Percentiles rank a stretch among this genome's conserved stretches.
These are phyloP conservation scores for Rhodamnia argentea DNA, from an alignment of 345 rosid genomes.

Conservation along the genomic window DNA sequence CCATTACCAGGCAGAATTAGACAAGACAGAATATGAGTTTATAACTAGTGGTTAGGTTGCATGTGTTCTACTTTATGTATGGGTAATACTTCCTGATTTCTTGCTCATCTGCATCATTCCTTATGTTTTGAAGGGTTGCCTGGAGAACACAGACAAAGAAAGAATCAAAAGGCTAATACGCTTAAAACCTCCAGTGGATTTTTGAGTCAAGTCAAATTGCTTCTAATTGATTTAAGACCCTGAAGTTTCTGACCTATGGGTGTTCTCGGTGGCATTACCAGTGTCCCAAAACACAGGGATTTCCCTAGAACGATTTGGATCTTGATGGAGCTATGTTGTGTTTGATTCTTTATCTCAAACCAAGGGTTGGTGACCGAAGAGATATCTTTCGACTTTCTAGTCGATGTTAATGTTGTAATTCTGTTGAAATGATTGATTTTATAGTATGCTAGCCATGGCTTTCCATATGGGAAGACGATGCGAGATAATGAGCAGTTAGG, in stretches of 20 bases:
- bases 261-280: neutral
- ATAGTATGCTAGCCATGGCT: neutral
- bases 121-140: slow-evolving; percentile 39
- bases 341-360: neutral
- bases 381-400: neutral
- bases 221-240: neutral
- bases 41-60: slow-evolving; percentile 15
- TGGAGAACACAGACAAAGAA: slow-evolving; percentile 85
- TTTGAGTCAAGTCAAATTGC: slow-evolving; percentile 17
- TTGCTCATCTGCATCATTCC: neutral
- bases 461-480: neutral
- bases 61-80: neutral
- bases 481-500: neutral
- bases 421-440: neutral
- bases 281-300: neutral
- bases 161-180: slow-evolving; percentile 73
- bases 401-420: neutral
- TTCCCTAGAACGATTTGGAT: neutral
- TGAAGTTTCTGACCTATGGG: neutral
- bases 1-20: neutral
- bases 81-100: neutral
- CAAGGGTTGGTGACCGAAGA: neutral
- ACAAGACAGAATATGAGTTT: neutral
- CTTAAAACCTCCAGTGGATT: slow-evolving; percentile 81
- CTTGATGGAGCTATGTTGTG: neutral